phyloP scores from a whole-genome alignment of 1,284 basidiomycete species.

The Ceratobasidium sp. region DNA sequence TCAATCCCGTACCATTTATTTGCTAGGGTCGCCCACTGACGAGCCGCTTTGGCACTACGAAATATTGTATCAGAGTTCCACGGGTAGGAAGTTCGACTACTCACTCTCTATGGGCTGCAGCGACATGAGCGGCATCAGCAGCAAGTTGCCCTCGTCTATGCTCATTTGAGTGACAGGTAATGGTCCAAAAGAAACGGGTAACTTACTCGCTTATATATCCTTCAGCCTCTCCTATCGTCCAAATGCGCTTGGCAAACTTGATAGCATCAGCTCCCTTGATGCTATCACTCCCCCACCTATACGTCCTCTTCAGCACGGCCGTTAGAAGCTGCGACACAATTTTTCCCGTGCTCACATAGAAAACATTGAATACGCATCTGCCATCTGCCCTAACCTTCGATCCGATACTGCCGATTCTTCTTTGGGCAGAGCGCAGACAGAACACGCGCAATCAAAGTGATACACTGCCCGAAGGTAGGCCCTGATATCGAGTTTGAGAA shows the following conservation, averaged over 20 bases:
- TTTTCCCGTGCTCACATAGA: constrained; percentile 13
- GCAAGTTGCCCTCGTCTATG: constrained; percentile 59
- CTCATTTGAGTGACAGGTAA: background rate
- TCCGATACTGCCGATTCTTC: constrained; percentile 59
- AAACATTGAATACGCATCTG: constrained; percentile 51
- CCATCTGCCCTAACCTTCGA: constrained; percentile 52
- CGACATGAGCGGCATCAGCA: constrained; percentile 63
- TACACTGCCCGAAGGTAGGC: constrained; percentile 58
- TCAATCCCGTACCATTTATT: constrained; percentile 62
- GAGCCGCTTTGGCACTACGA: constrained; percentile 54
- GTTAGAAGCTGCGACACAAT: background rate
- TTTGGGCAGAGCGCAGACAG: constrained; percentile 60
- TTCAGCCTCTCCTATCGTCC: constrained; percentile 62
- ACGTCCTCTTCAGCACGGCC: constrained; percentile 49
- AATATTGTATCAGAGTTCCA: constrained; percentile 20
- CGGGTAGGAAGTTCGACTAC: constrained; percentile 45
- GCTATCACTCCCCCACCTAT: constrained; percentile 55
- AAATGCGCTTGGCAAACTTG: constrained; percentile 57
- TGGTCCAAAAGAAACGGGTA: background rate
- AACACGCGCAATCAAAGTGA: constrained; percentile 63
- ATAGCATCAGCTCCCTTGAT: constrained; percentile 60
- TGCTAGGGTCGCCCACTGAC: constrained; percentile 59
- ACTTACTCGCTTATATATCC: constrained; percentile 62
- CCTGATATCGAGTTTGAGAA: constrained; percentile 48
- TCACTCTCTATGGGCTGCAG: constrained; percentile 66